Evolutionary conservation across 179 eudicot genomes (phyloP), one percentile per base, ranked within the genome.

Genomic region (Spinacia oleracea): DNA sequence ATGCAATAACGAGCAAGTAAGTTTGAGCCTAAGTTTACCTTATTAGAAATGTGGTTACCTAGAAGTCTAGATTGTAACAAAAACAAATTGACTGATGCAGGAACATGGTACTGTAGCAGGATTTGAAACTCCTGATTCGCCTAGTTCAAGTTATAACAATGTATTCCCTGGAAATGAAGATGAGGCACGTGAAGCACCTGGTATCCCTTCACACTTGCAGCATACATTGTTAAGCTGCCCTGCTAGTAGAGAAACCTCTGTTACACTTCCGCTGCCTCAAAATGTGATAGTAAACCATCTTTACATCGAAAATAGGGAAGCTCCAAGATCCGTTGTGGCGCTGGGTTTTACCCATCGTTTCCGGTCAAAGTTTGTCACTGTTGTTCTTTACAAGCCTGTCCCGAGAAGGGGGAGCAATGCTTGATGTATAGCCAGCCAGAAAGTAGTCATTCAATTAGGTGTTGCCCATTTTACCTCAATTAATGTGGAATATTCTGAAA

Each of bases 281-380:
- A 86, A 89, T 65, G 92, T 88, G 84, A 84, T 82, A 55, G 86
- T 94, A 78, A 94, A 94, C 82, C 98, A 94, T 89, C 90, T 94
- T 69, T 94, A 92, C 90, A 87, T 92, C n/a, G 98, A 93, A 79
- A 91, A 90, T 84, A 79, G 93, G 83, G 94, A 92, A 65, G 87
- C 90, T 69, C 92, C 94, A 1, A 85, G 91, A 69, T 88, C 98
- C 15, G 97, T 94, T 51, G 98, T 94, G 71, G 96, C 91, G 9
- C 94, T 94, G 1, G 98, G 98, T 34, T 81, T 89, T 66, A 90
- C 97, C 78, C 94, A 92, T 84, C 93, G 98, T 32, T 94, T 91
- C 81, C 97, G 93, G 21, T 84, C 98, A 46, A 94, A 94, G 81
- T 92, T 78, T 79, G 97, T 94, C 14, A 92, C 96, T 0, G 97